Conservation (phyloP, 2,329 filamentous ascomycete species). For the Aureobasidium pullulans region DNA sequence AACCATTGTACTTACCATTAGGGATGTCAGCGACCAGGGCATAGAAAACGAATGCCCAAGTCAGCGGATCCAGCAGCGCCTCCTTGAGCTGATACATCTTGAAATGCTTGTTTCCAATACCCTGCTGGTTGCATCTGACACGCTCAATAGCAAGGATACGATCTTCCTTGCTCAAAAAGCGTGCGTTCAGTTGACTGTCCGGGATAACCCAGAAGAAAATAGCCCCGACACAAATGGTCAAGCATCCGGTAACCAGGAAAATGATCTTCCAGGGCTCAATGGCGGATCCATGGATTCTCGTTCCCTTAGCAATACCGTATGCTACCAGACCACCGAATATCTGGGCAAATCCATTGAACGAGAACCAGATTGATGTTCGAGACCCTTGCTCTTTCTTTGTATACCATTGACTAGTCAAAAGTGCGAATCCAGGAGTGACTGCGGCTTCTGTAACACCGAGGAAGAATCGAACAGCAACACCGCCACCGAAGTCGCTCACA, state of each 20-base stretch:
- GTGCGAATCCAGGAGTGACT: conserved; percentile 60
- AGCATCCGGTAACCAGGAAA: conserved; percentile 38
- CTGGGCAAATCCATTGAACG: conserved; percentile 57
- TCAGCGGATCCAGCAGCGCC: conserved; percentile 50
- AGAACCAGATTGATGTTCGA: conserved; percentile 60
- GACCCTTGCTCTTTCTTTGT: conserved; percentile 61
- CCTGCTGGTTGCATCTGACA: conserved; percentile 67
- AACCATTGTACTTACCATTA: conserved; percentile 34
- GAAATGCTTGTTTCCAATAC: conserved; percentile 63
- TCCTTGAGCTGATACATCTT: conserved; percentile 59
- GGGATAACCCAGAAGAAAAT: conserved; percentile 43
- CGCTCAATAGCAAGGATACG: conserved; percentile 62
- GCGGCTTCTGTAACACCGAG: conserved; percentile 62
- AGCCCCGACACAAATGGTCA: conserved; percentile 35
- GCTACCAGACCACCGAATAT: conserved; percentile 57
- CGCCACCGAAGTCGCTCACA: conserved; percentile 52
- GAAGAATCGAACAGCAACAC: conserved; percentile 59
- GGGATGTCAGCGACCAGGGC: conserved; percentile 51
- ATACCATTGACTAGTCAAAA: conserved; percentile 62
- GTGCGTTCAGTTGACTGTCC: conserved; percentile 54
- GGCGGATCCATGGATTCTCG: conserved; percentile 45
- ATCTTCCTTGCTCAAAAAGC: conserved; percentile 59
- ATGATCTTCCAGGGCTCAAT: conserved; percentile 61
- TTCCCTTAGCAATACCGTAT: conserved; percentile 55
- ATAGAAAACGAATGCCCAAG: conserved; percentile 54